Conservation (phyloP, 2,329 filamentous ascomycete species). For the Aspergillus aculeatus region DNA sequence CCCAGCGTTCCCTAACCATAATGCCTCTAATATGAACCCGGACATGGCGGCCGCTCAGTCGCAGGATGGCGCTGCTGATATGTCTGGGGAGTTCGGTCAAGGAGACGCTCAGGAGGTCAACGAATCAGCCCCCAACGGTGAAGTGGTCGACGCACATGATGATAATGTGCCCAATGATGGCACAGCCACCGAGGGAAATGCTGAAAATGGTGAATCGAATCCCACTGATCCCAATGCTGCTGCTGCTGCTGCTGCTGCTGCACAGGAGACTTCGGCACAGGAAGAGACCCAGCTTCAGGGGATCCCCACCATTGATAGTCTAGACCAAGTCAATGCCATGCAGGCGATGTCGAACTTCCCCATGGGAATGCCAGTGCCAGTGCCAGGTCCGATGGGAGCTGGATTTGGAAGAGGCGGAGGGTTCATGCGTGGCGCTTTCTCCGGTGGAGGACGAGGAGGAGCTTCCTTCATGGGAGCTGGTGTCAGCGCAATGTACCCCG, state of each 20-base stretch:
- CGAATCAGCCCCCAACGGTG: constrained; percentile 35
- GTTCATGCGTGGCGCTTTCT: constrained; percentile 49
- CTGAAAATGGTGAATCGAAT: constrained; percentile 16
- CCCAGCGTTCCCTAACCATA: constrained; percentile 32
- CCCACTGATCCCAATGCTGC: constrained; percentile 9
- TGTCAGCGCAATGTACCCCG: constrained; percentile 27
- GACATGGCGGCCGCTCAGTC: constrained; percentile 14
- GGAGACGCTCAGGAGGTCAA: constrained; percentile 29
- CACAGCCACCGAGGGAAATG: constrained; percentile 9
- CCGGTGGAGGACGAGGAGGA: constrained; percentile 37
- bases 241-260: neutral
- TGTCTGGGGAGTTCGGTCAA: constrained; percentile 12
- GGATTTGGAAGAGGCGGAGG: constrained; percentile 41
- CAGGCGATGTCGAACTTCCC: constrained; percentile 32
- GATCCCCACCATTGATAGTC: constrained; percentile 33
- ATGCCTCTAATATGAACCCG: constrained; percentile 29
- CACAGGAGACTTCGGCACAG: constrained; percentile 14
- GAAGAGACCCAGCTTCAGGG: constrained; percentile 28
- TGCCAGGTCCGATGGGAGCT: constrained; percentile 22
- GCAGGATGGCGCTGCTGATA: constrained; percentile 17
- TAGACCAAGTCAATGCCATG: constrained; percentile 26
- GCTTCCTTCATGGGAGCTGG: constrained; percentile 29
- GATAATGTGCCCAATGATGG: constrained; percentile 17
- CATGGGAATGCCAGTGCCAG: constrained; percentile 24
- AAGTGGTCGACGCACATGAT: constrained; percentile 31